phyloP scores from a whole-genome alignment of 176 grass and related monocot species.

The Carex scoparia region DNA sequence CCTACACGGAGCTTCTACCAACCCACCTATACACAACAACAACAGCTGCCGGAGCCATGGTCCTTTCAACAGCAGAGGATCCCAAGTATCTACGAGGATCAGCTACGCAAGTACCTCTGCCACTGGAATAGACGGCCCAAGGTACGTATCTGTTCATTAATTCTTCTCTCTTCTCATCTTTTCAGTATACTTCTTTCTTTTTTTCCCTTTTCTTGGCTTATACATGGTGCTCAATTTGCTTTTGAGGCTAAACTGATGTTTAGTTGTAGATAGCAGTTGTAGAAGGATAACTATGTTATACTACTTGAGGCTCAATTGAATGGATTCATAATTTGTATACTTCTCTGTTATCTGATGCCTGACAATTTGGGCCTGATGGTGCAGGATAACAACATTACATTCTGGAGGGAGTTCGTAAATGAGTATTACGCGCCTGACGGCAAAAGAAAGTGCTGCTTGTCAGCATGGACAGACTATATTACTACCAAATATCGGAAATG shows the following conservation, averaged over 20 bases:
- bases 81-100: not conserved
- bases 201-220: not conserved
- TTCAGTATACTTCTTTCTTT: not conserved
- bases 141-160: not conserved
- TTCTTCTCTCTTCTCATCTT: not conserved
- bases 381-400: not conserved
- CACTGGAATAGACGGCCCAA: not conserved
- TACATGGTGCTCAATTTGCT: not conserved
- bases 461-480: not conserved
- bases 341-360: not conserved
- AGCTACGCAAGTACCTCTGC: not conserved
- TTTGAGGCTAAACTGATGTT: not conserved
- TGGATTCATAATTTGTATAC: too few species aligned
- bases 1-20: not conserved
- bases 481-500: not conserved
- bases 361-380: not conserved
- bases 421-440: not conserved
- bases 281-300: not conserved
- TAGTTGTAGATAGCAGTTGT: not conserved
- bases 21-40: not conserved
- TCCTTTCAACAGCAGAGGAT: too few species aligned
- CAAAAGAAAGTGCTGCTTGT: not conserved
- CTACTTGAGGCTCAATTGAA: not conserved
- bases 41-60: too few species aligned
- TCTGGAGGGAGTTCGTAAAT: not conserved